Percentiles rank a stretch among this genome's conserved stretches.
phyloP scores from a whole-genome alignment of 129 eudicot genomes.

The Artemisia tridentata region DNA sequence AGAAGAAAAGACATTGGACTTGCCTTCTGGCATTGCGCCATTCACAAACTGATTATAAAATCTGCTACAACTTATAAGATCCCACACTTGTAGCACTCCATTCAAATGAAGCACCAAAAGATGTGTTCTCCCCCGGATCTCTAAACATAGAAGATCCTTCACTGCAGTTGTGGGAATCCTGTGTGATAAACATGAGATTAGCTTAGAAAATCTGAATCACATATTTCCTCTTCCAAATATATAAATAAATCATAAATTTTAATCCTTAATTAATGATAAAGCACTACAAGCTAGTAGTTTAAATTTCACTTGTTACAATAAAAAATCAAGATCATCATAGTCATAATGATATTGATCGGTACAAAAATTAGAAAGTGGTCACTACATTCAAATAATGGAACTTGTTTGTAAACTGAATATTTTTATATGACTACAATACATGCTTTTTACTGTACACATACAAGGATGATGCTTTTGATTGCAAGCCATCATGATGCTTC shows the following conservation, averaged over 20 bases:
- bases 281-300: neutral
- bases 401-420: neutral
- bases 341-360: neutral
- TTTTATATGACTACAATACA: no score
- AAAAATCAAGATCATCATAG: neutral
- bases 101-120: conserved; percentile 79
- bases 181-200: conserved; percentile 21
- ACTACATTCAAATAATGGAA: neutral
- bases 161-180: conserved; percentile 66
- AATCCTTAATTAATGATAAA: neutral
- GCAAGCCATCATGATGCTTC: conserved; percentile 17
- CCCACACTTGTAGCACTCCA: conserved; percentile 82
- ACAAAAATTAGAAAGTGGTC: neutral
- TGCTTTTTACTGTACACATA: neutral
- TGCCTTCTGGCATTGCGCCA: conserved; percentile 47
- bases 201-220: conserved; percentile 7
- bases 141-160: conserved; percentile 53
- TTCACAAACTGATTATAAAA: conserved; percentile 47
- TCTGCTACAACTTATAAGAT: conserved; percentile 50
- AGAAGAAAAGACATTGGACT: conserved; percentile 16
- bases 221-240: neutral
- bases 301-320: neutral
- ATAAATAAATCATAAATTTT: neutral
- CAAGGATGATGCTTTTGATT: no score
- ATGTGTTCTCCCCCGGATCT: conserved; percentile 52